Percentiles rank a stretch among this genome's conserved stretches.
phyloP scores from a whole-genome alignment of 805 yeast species.

The Barnettozyma californica region DNA sequence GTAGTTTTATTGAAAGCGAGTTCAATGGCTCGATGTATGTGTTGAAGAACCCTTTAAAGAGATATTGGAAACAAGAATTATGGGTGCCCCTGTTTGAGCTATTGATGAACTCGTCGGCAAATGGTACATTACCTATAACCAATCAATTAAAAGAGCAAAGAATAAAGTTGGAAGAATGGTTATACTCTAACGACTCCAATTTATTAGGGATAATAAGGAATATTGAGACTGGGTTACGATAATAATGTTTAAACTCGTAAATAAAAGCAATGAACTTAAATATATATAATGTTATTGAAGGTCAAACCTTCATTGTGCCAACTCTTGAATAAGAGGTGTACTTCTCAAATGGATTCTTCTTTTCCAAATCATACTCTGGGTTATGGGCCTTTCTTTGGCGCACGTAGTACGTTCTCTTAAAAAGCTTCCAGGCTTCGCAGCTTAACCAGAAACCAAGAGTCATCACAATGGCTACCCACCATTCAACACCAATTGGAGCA shows the following conservation, averaged over 20 bases:
- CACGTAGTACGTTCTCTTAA: conserved; percentile 49
- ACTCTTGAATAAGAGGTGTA: conserved; percentile 55
- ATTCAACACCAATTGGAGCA: conserved; percentile 65
- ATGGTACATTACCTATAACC: conserved; percentile 37
- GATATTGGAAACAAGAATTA: conserved; percentile 70
- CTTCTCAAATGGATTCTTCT: conserved; percentile 55
- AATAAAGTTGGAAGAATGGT: conserved; percentile 37
- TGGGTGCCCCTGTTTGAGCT: conserved; percentile 66
- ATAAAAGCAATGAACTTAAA: not conserved
- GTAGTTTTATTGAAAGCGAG: conserved; percentile 49
- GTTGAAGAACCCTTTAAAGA: conserved; percentile 46
- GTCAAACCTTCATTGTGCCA: conserved; percentile 33
- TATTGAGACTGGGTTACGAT: conserved; percentile 30
- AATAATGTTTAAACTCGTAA: not conserved
- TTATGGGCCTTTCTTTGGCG: conserved; percentile 40
- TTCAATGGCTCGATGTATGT: conserved; percentile 28
- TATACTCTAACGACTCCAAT: conserved; percentile 19
- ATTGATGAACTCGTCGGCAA: conserved; percentile 52
- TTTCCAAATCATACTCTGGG: conserved; percentile 62
- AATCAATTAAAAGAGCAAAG: conserved; percentile 32
- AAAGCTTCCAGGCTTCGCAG: conserved; percentile 61
- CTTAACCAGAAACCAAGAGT: conserved; percentile 51
- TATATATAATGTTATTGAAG: not conserved
- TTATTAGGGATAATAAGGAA: conserved; percentile 31
- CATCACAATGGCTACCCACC: conserved; percentile 69